phyloP scores from a whole-genome alignment of 495 filamentous ascomycete species.

The Glarea lozoyensis region DNA sequence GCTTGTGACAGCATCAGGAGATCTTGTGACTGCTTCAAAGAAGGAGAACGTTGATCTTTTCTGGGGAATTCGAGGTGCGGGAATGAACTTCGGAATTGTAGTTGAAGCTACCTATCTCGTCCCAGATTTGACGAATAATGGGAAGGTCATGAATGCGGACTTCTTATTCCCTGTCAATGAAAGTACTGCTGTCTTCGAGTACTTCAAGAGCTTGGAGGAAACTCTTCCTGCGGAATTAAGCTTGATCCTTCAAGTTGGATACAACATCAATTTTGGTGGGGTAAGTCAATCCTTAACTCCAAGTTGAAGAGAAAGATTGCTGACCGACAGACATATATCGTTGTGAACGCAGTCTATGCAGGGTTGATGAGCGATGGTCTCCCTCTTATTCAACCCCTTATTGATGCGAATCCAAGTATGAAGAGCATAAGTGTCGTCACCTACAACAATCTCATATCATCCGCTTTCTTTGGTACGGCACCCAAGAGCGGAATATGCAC shows the following conservation, averaged over 20 bases:
- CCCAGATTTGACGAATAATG: conserved; percentile 8
- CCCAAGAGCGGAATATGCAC: too few relatives aligned
- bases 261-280: too few relatives aligned
- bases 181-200: not conserved
- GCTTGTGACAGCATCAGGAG: conserved; percentile 42
- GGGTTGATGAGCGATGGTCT: too few relatives aligned
- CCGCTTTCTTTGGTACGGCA: too few relatives aligned
- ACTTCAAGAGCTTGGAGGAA: not conserved
- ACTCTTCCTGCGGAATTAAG: conserved; percentile 3
- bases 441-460: too few relatives aligned
- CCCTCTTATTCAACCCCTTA: too few relatives aligned
- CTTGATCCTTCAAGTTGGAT: not conserved
- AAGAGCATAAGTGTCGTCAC: too few relatives aligned
- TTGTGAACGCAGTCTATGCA: too few relatives aligned
- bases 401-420: too few relatives aligned
- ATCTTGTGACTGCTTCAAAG: conserved; percentile 26
- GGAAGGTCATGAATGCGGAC: not conserved
- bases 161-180: not conserved
- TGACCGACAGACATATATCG: too few relatives aligned
- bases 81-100: conserved; percentile 39
- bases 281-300: too few relatives aligned
- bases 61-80: conserved; percentile 41
- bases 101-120: conserved; percentile 19
- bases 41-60: conserved; percentile 33
- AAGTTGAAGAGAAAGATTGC: too few relatives aligned